Evolutionary conservation across 768 basidiomycete species (phyloP).

Genomic region (Antrodiella citrinella): DNA sequence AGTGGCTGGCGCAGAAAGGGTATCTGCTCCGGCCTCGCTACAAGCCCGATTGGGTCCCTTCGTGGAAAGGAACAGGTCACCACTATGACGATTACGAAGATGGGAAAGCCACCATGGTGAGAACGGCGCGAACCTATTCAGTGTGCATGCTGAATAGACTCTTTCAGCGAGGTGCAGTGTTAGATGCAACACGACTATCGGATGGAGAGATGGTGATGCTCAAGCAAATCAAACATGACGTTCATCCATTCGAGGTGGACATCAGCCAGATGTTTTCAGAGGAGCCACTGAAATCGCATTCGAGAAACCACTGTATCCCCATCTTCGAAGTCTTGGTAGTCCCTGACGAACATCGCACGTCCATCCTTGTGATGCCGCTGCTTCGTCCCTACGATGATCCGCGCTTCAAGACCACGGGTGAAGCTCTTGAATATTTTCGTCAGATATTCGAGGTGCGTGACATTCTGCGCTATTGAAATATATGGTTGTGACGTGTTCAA

Average conservation of each 20-base stretch:
- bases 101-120: too few species aligned
- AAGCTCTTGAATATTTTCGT: conserved; percentile 12
- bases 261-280: conserved; percentile 7
- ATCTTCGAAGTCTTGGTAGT: conserved; percentile 14
- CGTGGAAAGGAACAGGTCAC: conserved; percentile 15
- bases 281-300: conserved; percentile 1
- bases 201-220: conserved; percentile 15
- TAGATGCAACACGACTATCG: conserved; percentile 13
- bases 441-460: conserved; percentile 13
- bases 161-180: conserved; percentile 1
- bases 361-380: conserved; percentile 10
- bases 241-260: conserved; percentile 6
- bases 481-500: too few species aligned
- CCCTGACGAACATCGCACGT: background rate
- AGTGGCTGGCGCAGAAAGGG: conserved; percentile 9
- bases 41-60: conserved; percentile 21
- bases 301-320: conserved; percentile 18
- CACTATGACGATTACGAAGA: conserved; percentile 7
- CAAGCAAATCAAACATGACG: conserved; percentile 6
- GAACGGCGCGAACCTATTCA: too few species aligned
- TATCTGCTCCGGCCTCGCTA: conserved; percentile 22
- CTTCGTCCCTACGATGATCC: conserved; percentile 15
- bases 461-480: too few species aligned
- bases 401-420: conserved; percentile 4
- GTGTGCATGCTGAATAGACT: too few species aligned